Conservation (phyloP, 2,329 filamentous ascomycete genomes). For the Aspergillus latus region DNA sequence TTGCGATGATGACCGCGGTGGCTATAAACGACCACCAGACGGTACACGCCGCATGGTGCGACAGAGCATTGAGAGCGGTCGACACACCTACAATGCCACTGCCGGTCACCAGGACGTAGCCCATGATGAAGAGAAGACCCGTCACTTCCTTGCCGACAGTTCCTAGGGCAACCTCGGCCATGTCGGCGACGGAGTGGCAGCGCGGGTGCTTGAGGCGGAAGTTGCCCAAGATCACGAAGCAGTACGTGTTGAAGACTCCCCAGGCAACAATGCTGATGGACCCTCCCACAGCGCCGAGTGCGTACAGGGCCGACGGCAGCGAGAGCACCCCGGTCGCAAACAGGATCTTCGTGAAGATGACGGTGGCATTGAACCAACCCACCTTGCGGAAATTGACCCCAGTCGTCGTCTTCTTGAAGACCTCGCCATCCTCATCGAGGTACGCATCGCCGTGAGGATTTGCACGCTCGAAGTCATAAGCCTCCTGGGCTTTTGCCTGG, state of each 20-base stretch:
- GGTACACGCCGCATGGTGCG: slow-evolving; percentile 58
- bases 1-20: slow-evolving; percentile 48
- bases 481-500: background rate
- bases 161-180: slow-evolving; percentile 59
- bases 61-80: slow-evolving; percentile 60
- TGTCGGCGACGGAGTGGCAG: slow-evolving; percentile 58
- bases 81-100: slow-evolving; percentile 61
- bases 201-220: slow-evolving; percentile 53
- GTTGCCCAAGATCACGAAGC: slow-evolving; percentile 47
- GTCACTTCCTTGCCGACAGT: slow-evolving; percentile 53
- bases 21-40: slow-evolving; percentile 59
- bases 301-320: slow-evolving; percentile 22
- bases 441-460: no score
- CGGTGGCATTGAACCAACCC: slow-evolving; percentile 52
- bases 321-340: slow-evolving; percentile 28
- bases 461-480: background rate
- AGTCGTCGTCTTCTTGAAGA: slow-evolving; percentile 51
- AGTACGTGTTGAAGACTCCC: slow-evolving; percentile 48
- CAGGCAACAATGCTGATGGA: slow-evolving; percentile 20
- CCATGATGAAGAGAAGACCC: slow-evolving; percentile 58
- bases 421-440: slow-evolving; percentile 41
- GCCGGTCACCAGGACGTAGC: slow-evolving; percentile 57
- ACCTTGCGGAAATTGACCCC: slow-evolving; percentile 57
- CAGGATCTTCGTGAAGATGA: slow-evolving; percentile 54
- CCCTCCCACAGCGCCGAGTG: slow-evolving; percentile 19